These are phyloP conservation scores for Rhizopus stolonifer DNA, from an alignment of 371 early-diverging fungal species.

Conservation along the genomic window DNA sequence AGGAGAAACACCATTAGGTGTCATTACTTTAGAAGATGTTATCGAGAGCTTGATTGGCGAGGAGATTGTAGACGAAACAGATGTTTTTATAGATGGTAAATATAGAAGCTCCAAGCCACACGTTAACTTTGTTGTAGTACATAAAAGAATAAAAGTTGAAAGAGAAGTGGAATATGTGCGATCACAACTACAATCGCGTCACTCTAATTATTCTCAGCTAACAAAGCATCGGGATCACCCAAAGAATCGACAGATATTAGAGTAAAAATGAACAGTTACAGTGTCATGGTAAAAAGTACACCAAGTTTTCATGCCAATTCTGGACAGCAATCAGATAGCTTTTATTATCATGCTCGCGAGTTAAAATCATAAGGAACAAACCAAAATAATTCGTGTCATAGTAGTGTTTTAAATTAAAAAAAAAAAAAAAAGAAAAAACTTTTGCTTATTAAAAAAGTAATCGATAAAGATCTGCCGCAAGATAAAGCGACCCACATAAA, in stretches of 20 bases:
- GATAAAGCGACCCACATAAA: conserved; percentile 83
- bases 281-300: conserved; percentile 13
- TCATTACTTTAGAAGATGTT: conserved; percentile 95
- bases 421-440: too few relatives aligned
- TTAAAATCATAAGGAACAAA: too few relatives aligned
- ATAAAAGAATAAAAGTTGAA: conserved; percentile 8
- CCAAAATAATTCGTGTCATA: too few relatives aligned
- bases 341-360: too few relatives aligned
- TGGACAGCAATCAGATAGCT: too few relatives aligned
- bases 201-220: too few relatives aligned
- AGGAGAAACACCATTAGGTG: conserved; percentile 67
- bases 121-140: too few relatives aligned
- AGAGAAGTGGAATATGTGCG: neutral
- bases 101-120: too few relatives aligned
- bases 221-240: too few relatives aligned
- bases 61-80: conserved; percentile 94
- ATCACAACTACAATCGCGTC: neutral
- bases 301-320: too few relatives aligned
- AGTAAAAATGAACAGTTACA: conserved; percentile 15
- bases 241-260: conserved; percentile 12
- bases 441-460: conserved; percentile 1
- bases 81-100: conserved; percentile 82
- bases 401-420: too few relatives aligned
- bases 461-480: conserved; percentile 77
- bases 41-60: conserved; percentile 94